phyloP scores from a whole-genome alignment of 2,329 filamentous ascomycete species.

The Scortechinia acanthostroma region DNA sequence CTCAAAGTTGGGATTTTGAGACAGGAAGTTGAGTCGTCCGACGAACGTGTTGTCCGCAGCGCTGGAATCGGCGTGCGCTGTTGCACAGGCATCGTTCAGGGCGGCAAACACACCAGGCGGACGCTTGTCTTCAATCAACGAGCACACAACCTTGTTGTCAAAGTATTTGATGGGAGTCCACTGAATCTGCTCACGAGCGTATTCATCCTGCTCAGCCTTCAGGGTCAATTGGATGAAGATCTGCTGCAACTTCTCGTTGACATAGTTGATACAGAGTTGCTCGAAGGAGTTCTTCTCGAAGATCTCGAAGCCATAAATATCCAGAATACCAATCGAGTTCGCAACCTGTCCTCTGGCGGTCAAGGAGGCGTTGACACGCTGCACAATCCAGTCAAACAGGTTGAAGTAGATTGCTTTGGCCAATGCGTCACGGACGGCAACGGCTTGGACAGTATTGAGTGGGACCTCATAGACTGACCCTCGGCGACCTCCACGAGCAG shows the following conservation, averaged over 20 bases:
- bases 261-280: conserved; percentile 98
- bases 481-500: conserved; percentile 44
- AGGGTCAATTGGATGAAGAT: conserved; percentile 97
- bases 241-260: conserved; percentile 97
- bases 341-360: conserved; percentile 68
- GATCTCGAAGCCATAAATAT: conserved; percentile 99
- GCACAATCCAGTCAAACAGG: conserved; percentile 96
- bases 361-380: conserved; percentile 81
- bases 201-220: conserved; percentile 96
- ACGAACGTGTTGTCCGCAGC: conserved; percentile 95
- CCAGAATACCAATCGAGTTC: conserved; percentile 90
- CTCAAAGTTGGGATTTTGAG: conserved; percentile 76
- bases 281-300: conserved; percentile 99
- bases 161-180: conserved; percentile 99
- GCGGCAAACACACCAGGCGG: conserved; percentile 91
- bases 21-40: conserved; percentile 82
- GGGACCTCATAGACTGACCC: conserved; percentile 58
- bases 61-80: conserved; percentile 89
- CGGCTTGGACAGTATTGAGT: conserved; percentile 79
- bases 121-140: conserved; percentile 84
- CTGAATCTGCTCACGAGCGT: conserved; percentile 88
- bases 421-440: conserved; percentile 80
- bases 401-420: conserved; percentile 96
- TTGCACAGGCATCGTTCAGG: conserved; percentile 94
- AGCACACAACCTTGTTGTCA: conserved; percentile 98